Evolutionary conservation across 2,329 filamentous ascomycete species (phyloP).

Genomic region (Clonostachys rhizophaga): DNA sequence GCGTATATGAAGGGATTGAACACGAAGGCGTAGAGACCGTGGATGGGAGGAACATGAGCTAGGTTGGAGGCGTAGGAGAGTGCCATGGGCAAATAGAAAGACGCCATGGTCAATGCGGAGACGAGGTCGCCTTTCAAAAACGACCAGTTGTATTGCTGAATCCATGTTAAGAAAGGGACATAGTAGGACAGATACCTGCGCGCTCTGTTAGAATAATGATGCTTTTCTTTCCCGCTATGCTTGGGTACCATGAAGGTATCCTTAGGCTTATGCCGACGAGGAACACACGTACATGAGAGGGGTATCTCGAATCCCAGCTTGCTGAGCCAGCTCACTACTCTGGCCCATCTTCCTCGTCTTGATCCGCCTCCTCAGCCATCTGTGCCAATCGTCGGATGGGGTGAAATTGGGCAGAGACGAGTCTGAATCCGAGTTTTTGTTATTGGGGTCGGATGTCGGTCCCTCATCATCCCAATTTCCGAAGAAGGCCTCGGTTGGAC

Average conservation of each 20-base stretch:
- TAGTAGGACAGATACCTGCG: slow-evolving; percentile 87
- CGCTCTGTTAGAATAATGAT: no score
- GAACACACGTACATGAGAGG: slow-evolving; percentile 60
- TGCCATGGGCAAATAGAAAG: slow-evolving; percentile 96
- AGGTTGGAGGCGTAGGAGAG: slow-evolving; percentile 90
- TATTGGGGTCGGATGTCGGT: slow-evolving; percentile 23
- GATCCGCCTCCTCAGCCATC: slow-evolving; percentile 44
- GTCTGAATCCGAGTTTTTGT: slow-evolving; percentile 29
- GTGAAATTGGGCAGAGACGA: slow-evolving; percentile 28
- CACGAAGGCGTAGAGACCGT: slow-evolving; percentile 90
- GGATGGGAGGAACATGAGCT: slow-evolving; percentile 86
- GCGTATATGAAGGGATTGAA: slow-evolving; percentile 92
- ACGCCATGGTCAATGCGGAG: slow-evolving; percentile 92
- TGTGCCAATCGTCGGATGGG: slow-evolving; percentile 39
- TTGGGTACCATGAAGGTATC: no score
- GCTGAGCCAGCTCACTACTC: slow-evolving; percentile 66
- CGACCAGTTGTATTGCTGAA: slow-evolving; percentile 76
- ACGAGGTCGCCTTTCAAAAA: slow-evolving; percentile 84
- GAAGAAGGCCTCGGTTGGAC: slow-evolving; percentile 25
- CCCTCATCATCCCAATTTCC: slow-evolving; percentile 20
- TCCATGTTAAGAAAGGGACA: slow-evolving; percentile 86
- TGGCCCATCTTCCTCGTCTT: slow-evolving; percentile 65
- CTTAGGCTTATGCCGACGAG: no score
- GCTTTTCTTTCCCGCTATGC: no score
- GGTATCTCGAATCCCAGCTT: slow-evolving; percentile 69